phyloP scores from a whole-genome alignment of 2,329 filamentous ascomycete species.

The Rhinocladiella mackenziei region DNA sequence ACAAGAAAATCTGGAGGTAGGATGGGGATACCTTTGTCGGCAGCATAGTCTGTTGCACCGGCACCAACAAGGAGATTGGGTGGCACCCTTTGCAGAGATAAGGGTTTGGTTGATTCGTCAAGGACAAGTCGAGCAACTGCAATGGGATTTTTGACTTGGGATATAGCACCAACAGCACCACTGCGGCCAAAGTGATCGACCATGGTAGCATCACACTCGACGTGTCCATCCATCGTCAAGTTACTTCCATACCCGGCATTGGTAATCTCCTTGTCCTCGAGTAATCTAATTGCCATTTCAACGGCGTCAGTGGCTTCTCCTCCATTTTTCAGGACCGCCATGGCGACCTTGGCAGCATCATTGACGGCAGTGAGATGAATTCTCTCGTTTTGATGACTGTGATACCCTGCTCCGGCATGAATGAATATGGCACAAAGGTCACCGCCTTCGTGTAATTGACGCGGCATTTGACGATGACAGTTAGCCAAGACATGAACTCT shows the following conservation, averaged over 20 bases:
- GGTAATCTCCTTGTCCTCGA: constrained; percentile 93
- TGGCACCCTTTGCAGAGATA: constrained; percentile 84
- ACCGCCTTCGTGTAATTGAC: constrained; percentile 35
- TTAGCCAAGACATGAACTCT: constrained; percentile 11
- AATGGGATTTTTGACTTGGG: constrained; percentile 89
- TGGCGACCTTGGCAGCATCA: constrained; percentile 77
- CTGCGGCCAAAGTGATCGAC: constrained; percentile 88
- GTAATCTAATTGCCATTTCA: constrained; percentile 77
- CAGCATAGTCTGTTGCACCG: constrained; percentile 82
- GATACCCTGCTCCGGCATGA: constrained; percentile 91
- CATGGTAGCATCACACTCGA: constrained; percentile 92
- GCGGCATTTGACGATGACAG: constrained; percentile 31
- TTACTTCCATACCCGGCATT: constrained; percentile 97
- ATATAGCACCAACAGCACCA: constrained; percentile 85
- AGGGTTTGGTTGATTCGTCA: constrained; percentile 67
- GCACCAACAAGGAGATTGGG: constrained; percentile 86
- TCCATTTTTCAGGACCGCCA: constrained; percentile 74
- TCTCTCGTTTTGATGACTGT: constrained; percentile 79
- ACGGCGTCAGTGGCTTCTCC: constrained; percentile 81
- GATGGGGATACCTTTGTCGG: constrained; percentile 68
- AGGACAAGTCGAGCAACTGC: constrained; percentile 78
- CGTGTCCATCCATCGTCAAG: constrained; percentile 79
- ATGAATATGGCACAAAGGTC: constrained; percentile 78
- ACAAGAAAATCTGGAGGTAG: constrained; percentile 72
- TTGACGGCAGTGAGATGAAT: constrained; percentile 82